Conservation (phyloP, 495 filamentous ascomycete species). For the Aeminium ludgeri region DNA sequence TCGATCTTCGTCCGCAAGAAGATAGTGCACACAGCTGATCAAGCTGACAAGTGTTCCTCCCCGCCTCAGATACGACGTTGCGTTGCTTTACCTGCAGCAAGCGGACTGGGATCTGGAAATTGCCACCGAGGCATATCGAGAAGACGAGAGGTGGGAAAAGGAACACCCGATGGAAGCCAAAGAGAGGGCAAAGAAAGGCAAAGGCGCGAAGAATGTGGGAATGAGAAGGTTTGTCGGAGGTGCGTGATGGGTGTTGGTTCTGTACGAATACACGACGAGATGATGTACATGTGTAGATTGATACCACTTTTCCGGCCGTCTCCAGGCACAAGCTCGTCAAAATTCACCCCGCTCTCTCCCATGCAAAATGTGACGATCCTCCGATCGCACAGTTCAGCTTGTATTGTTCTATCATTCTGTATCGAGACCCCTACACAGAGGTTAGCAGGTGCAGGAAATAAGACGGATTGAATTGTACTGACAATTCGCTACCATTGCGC, state of each 20-base stretch:
- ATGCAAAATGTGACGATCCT: too few relatives aligned
- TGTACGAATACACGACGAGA: too few relatives aligned
- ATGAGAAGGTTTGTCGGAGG: slow-evolving; percentile 17
- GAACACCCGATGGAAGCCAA: slow-evolving; percentile 40
- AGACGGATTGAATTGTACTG: too few relatives aligned
- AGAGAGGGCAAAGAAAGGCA: slow-evolving; percentile 24
- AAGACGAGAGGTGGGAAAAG: slow-evolving; percentile 56
- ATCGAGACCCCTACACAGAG: too few relatives aligned
- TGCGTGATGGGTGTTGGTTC: neutral
- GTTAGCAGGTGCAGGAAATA: too few relatives aligned
- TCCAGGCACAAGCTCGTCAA: too few relatives aligned
- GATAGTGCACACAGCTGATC: slow-evolving; percentile 14
- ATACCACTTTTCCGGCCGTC: too few relatives aligned
- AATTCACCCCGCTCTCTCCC: too few relatives aligned
- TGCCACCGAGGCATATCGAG: slow-evolving; percentile 43
- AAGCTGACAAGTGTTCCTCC: slow-evolving; percentile 21
- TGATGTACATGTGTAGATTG: too few relatives aligned
- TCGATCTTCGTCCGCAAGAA: neutral
- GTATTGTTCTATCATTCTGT: too few relatives aligned
- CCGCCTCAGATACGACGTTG: slow-evolving; percentile 45
- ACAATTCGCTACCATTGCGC: too few relatives aligned
- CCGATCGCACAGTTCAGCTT: too few relatives aligned
- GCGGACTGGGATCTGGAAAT: slow-evolving; percentile 44
- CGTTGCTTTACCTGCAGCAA: slow-evolving; percentile 51
- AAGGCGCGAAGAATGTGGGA: slow-evolving; percentile 11